Percentiles rank a stretch among this genome's conserved stretches.
Evolutionary conservation across 345 rosid genomes (phyloP).

Genomic region (Aquilaria yunnanensis): DNA sequence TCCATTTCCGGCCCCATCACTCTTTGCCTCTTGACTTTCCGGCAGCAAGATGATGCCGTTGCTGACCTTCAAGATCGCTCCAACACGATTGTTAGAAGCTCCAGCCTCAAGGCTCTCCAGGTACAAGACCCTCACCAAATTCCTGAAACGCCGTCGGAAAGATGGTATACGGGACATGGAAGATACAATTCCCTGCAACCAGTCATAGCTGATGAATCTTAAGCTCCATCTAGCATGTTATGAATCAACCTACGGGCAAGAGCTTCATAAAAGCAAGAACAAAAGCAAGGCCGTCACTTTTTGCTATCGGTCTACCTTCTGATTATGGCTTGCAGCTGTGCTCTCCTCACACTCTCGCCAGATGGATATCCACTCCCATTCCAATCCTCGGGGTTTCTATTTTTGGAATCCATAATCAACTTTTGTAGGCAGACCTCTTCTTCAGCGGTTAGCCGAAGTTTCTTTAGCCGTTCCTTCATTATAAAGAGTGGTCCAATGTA

Average conservation of each 20-base stretch:
- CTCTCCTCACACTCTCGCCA: constrained; percentile 47
- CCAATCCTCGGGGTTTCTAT: constrained; percentile 65
- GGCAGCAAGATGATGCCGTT: constrained; percentile 3
- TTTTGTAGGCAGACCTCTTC: constrained; percentile 56
- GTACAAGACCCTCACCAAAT: constrained; percentile 47
- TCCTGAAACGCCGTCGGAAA: constrained; percentile 61
- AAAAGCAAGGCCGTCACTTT: background rate
- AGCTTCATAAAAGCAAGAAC: background rate
- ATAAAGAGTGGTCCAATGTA: constrained; percentile 60
- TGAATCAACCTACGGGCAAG: background rate
- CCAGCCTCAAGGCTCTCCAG: constrained; percentile 49
- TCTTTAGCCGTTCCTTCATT: constrained; percentile 77
- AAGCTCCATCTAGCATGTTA: background rate
- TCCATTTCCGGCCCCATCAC: constrained; percentile 16
- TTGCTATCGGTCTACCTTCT: constrained; percentile 38
- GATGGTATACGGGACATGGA: constrained; percentile 70
- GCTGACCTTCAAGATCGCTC: constrained; percentile 26
- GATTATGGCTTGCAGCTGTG: constrained; percentile 78
- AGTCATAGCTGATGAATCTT: constrained; percentile 13
- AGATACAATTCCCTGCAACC: constrained; percentile 73
- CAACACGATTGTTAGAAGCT: constrained; percentile 34
- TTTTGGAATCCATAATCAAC: constrained; percentile 39
- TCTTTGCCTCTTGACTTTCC: constrained; percentile 1
- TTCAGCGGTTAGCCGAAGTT: constrained; percentile 38
- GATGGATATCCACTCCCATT: constrained; percentile 51